Base-by-base conservation (phyloP, 257 asterid genomes). In the Primulina eburnea region DNA sequence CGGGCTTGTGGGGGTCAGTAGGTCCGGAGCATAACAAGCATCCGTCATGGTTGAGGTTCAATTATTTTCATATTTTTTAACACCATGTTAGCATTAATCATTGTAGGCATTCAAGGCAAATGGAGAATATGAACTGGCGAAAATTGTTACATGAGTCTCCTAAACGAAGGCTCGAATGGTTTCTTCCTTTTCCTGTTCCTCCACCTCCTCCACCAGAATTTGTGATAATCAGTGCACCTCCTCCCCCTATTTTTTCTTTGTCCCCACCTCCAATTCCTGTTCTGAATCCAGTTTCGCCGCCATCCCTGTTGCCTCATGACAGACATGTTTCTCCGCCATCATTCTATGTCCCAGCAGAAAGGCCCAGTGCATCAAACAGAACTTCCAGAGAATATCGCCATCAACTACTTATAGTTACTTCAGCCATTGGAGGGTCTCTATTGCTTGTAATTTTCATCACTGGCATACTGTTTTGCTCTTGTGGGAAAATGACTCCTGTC, bases 401-500 rank as follows among this genome's bases (percentile, higher is more conserved):
- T 35, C 40, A 6, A 35, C 40, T 35, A 35, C 10, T 35, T 35
- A 35, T 35, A 35, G 40, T 35, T 9, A 35, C 40, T 35, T 35
- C 40, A 69, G 7, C 35, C 74, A 77, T 87, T 71, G 92, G 88
- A 43, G 96, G 88, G 37, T 71, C 95, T 58, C n/a, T 84, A 18
- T 66, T 94, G 55, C 69, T 92, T 64, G 14, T 38, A 10, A 2
- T 38, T 8, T 38, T 38, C 4, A 10, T 38, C 3, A 10, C 14
- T 10, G 50, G 50, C 14, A 10, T 38, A 2, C 16, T 38, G 16
- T 10, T 38, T 38, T 38, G 12, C 50, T 10, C 2, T 38, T 38
- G 2, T 10, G 16, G 3, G 58, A 94, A 82, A 73, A 89, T 84
- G 78, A 82, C 89, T 11, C 83, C 89, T 60, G 99, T 90, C 73